phyloP scores from a whole-genome alignment of 2,329 filamentous ascomycete species.

The Ophiocordyceps sinensis region DNA sequence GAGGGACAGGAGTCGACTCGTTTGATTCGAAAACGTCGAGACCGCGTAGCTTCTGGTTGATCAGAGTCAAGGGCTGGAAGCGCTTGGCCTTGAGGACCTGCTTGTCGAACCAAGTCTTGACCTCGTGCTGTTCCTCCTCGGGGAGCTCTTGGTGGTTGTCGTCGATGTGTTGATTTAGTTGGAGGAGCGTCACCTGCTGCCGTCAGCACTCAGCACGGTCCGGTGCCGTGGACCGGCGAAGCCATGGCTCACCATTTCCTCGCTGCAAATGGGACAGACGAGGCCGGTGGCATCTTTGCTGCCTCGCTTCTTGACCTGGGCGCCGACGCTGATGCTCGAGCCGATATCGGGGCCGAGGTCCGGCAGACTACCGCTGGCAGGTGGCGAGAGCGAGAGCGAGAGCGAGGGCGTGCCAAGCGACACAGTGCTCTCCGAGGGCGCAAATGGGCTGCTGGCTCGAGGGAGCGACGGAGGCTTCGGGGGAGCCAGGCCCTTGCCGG shows the following conservation, averaged over 20 bases:
- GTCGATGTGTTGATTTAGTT: constrained; percentile 77
- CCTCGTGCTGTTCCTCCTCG: constrained; percentile 78
- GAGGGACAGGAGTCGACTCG: constrained; percentile 36
- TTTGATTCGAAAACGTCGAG: constrained; percentile 92
- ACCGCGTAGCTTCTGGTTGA: constrained; percentile 88
- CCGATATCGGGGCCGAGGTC: constrained; percentile 64
- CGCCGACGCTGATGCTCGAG: constrained; percentile 60
- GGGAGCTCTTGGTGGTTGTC: constrained; percentile 83
- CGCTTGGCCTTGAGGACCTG: constrained; percentile 87
- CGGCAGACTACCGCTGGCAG: constrained; percentile 45
- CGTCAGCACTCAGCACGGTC: not conserved
- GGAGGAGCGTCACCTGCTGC: constrained; percentile 67
- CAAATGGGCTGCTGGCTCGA: constrained; percentile 34
- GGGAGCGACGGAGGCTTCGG: constrained; percentile 27
- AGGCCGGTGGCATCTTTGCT: constrained; percentile 42
- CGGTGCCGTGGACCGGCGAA: not conserved
- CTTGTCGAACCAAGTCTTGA: constrained; percentile 93
- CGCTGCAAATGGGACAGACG: constrained; percentile 92
- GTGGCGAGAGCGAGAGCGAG: constrained; percentile 42
- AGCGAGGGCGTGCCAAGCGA: constrained; percentile 57
- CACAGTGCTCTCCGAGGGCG: constrained; percentile 54
- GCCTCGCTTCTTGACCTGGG: constrained; percentile 39
- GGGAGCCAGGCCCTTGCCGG: constrained; percentile 67
- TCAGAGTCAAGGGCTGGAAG: constrained; percentile 78
- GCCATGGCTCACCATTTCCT: constrained; percentile 69